phyloP scores from a whole-genome alignment of 1,284 basidiomycete genomes.

The Malassezia sp. region DNA sequence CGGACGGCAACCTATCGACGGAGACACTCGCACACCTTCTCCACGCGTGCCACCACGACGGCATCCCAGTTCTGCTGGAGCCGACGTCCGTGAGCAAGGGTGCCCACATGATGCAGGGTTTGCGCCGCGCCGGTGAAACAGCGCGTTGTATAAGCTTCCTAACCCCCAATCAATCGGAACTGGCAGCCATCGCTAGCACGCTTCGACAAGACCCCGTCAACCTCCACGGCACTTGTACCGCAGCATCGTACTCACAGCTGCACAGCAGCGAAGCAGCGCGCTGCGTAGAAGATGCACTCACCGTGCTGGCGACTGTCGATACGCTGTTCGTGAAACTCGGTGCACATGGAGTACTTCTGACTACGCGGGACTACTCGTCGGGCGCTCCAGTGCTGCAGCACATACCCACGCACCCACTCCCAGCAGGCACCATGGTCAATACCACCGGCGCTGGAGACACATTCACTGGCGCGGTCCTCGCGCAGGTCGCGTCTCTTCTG shows the following conservation, averaged over 20 bases:
- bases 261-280: slow-evolving; percentile 5
- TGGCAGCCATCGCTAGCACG: slow-evolving; percentile 5
- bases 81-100: slow-evolving; percentile 79
- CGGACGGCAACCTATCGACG: slow-evolving; percentile 69
- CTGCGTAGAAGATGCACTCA: slow-evolving; percentile 2
- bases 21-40: slow-evolving; percentile 54
- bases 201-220: too few relatives aligned
- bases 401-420: slow-evolving; percentile 18
- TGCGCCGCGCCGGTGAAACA: slow-evolving; percentile 30
- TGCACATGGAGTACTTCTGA: slow-evolving; percentile 17
- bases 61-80: slow-evolving; percentile 49
- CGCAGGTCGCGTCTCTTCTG: background rate
- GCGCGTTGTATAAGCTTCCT: slow-evolving; percentile 34
- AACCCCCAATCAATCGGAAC: slow-evolving; percentile 14
- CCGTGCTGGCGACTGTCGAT: background rate
- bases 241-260: too few relatives aligned
- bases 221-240: too few relatives aligned
- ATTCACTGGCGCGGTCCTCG: slow-evolving; percentile 35
- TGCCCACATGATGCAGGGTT: slow-evolving; percentile 55
- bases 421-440: slow-evolving; percentile 18
- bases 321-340: slow-evolving; percentile 10
- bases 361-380: slow-evolving; percentile 7
- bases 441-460: slow-evolving; percentile 44
- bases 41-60: background rate
- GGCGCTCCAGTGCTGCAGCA: slow-evolving; percentile 9